Conservation (phyloP, 257 asterid genomes). For the Nicotiana benthamiana region DNA sequence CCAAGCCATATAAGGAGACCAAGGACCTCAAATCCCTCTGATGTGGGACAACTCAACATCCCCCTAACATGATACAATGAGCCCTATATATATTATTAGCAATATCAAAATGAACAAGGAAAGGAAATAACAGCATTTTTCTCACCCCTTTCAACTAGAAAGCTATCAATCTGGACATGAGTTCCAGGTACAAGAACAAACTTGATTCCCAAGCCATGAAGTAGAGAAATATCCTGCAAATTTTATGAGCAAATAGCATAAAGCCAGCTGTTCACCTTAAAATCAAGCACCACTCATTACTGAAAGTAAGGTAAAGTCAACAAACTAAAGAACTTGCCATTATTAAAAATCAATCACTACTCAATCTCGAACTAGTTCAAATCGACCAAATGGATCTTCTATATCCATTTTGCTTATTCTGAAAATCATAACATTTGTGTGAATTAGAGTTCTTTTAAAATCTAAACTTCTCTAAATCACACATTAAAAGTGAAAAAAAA, state of each 20-base stretch:
- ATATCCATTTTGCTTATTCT: not conserved
- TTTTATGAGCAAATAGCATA: not conserved
- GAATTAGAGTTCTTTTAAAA: not conserved
- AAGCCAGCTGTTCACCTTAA: too few species aligned
- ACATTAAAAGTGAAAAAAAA: not conserved
- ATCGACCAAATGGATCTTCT: not conserved
- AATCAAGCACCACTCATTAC: too few species aligned
- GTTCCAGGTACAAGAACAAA: slow-evolving; percentile 96
- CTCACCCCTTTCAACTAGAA: slow-evolving; percentile 68
- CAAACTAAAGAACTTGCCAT: not conserved
- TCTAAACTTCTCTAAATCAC: not conserved
- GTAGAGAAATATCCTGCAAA: slow-evolving; percentile 80
- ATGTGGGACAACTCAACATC: too few species aligned
- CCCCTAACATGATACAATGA: not conserved
- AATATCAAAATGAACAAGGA: not conserved
- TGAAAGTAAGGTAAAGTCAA: not conserved
- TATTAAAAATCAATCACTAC: not conserved
- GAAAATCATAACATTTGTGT: not conserved
- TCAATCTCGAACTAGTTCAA: not conserved
- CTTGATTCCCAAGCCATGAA: slow-evolving; percentile 91
- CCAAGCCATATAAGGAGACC: too few species aligned
- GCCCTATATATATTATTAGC: too few species aligned
- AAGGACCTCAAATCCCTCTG: too few species aligned
- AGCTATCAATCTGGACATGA: slow-evolving; percentile 82
- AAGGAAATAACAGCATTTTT: not conserved